Conservation (phyloP, 2,329 filamentous ascomycete species). For the Aspergillus persii region DNA sequence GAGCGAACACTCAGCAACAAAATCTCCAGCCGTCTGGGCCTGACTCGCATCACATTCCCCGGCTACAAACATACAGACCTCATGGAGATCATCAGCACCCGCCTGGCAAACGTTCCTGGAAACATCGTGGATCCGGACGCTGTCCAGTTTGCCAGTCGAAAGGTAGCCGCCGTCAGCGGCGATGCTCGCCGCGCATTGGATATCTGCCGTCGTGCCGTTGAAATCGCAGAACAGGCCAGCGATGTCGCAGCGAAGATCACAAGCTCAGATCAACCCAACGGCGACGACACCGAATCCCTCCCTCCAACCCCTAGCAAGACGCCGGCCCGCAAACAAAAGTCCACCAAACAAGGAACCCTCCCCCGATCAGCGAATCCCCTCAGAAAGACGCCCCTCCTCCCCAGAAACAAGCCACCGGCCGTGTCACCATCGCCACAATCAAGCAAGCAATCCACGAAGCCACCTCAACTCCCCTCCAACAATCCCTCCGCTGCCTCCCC, state of each 20-base stretch:
- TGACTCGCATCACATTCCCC: conserved; percentile 94
- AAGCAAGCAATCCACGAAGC: conserved; percentile 94
- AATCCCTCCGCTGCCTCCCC: conserved; percentile 79
- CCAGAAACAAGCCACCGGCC: conserved; percentile 37
- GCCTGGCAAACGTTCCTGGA: conserved; percentile 81
- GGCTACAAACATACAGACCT: conserved; percentile 97
- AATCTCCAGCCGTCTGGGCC: conserved; percentile 84
- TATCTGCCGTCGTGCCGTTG: conserved; percentile 91
- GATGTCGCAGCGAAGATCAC: conserved; percentile 33
- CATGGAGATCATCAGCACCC: conserved; percentile 96
- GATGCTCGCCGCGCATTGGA: conserved; percentile 90
- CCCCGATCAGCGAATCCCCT: conserved; percentile 9
- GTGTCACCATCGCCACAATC: conserved; percentile 89
- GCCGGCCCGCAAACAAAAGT: conserved; percentile 28
- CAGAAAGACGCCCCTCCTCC: conserved; percentile 17
- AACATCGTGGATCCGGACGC: conserved; percentile 91
- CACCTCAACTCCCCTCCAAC: conserved; percentile 86
- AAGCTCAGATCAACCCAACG: conserved; percentile 14
- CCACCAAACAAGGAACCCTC: conserved; percentile 15
- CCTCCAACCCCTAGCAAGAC: conserved; percentile 47
- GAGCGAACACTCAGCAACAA: conserved; percentile 97
- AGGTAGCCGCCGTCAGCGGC: conserved; percentile 93
- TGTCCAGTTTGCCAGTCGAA: conserved; percentile 91
- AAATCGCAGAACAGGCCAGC: conserved; percentile 79
- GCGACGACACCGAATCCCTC: conserved; percentile 34